Percentiles rank a stretch among this genome's conserved stretches.
Evolutionary conservation across 1,139 yeast genomes (phyloP).

Genomic region (Kodamaea sp.): DNA sequence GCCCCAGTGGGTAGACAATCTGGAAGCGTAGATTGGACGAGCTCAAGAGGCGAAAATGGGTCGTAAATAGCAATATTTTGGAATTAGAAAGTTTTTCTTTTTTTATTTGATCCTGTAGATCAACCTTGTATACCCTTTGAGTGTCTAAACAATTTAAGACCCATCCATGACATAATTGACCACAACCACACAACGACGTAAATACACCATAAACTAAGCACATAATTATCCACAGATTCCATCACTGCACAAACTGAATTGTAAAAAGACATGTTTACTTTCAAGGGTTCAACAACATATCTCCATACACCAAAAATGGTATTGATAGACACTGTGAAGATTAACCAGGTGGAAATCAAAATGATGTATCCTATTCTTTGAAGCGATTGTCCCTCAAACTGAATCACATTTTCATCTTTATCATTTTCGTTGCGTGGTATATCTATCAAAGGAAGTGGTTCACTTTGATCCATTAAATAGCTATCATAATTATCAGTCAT

Average conservation of each 20-base stretch:
- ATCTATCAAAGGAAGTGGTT: constrained; percentile 16
- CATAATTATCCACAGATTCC: constrained; percentile 40
- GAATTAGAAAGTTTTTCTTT: not conserved
- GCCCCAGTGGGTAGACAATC: constrained; percentile 58
- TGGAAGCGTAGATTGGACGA: constrained; percentile 75
- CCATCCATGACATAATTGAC: constrained; percentile 73
- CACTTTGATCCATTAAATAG: constrained; percentile 4
- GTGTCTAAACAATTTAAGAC: constrained; percentile 72
- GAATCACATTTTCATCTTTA: constrained; percentile 9
- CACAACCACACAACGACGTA: constrained; percentile 72
- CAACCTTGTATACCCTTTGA: constrained; percentile 50
- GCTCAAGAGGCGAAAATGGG: constrained; percentile 74
- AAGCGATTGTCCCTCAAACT: constrained; percentile 10
- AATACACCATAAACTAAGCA: constrained; percentile 49
- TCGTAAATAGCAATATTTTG: constrained; percentile 6
- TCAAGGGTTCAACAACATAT: constrained; percentile 34
- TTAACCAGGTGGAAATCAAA: constrained; percentile 35
- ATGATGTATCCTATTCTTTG: constrained; percentile 36
- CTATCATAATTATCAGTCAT: not conserved
- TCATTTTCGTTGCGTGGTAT: constrained; percentile 9
- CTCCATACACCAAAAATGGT: constrained; percentile 44
- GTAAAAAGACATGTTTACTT: constrained; percentile 16
- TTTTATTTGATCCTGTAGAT: not conserved
- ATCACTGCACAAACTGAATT: constrained; percentile 12
- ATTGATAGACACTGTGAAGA: constrained; percentile 42